Base-by-base conservation (phyloP, 2,329 filamentous ascomycete species). In the Microthyrium microscopicum region DNA sequence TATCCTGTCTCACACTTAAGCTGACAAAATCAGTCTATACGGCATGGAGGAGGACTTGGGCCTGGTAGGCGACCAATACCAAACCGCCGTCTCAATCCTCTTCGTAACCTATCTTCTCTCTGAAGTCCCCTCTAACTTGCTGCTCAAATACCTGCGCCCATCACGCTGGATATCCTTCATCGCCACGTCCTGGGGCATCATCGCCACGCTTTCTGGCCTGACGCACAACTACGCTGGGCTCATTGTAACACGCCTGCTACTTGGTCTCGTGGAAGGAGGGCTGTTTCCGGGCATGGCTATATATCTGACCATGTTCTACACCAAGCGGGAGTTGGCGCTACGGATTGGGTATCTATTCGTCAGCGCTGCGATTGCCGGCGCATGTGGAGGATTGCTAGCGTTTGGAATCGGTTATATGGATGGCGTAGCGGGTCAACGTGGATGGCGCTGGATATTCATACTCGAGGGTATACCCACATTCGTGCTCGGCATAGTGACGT, bases 241-340 rank as follows among this genome's bases (percentile, higher is more conserved):
- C 4, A 55, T 84, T n/a, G 76, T 68, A 5, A 74, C 72, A 41
- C 72, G 78, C 4, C 47, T 84, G 0, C 55, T 83, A 11, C 66
- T 84, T 0, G 78, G 78, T 4, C 60, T 66, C 5, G 63, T 80
- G 25, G 77, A 81, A 52, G 75, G 75, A 1, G 77, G 76, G 0
- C 56, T 33, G 17, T 33, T 4, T 20, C 77, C 77, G 0, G 76
- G 77, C 0, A 54, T 78, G 41, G 73, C 68, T 4, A 55, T 77
- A 13, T 81, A 81, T 43, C 61, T 84, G 13, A 82, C 77, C 0
- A 67, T 82, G 42, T 83, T 81, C 59, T 84, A 84, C 55, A 77
- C 71, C 29, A 77, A 77, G 46, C 63, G 66, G 19, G 78, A 84
- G 52, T 64, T 83, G 2, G 77, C 76, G 4, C 54, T 82, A 26